Evolutionary conservation across 208 protist genomes (phyloP).

Genomic region (Crithidia brevicula): DNA sequence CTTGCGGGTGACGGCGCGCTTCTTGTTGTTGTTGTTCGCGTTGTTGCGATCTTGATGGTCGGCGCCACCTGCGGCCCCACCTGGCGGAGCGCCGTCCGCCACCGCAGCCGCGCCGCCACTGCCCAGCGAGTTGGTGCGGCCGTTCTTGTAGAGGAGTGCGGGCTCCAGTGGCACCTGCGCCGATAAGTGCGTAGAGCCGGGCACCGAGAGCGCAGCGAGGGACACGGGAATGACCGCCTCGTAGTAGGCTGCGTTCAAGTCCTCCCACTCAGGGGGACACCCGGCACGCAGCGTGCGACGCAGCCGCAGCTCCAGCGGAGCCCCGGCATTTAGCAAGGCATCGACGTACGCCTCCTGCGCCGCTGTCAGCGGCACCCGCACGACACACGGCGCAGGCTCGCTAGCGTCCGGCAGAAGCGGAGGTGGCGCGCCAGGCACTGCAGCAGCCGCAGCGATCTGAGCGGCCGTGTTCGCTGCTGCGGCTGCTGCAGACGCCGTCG

Average conservation of each 20-base stretch:
- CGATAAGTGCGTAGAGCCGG: conserved; percentile 54
- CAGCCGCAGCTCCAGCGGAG: conserved; percentile 64
- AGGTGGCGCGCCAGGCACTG: conserved; percentile 26
- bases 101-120: background rate
- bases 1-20: conserved; percentile 37
- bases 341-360: conserved; percentile 57
- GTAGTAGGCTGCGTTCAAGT: conserved; percentile 77
- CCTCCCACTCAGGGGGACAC: conserved; percentile 85
- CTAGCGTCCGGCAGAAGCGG: conserved; percentile 49
- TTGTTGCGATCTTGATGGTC: conserved; percentile 26
- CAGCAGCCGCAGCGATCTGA: conserved; percentile 3
- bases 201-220: conserved; percentile 56
- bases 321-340: conserved; percentile 40
- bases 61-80: background rate
- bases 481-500: background rate
- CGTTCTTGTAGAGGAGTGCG: conserved; percentile 7
- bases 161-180: conserved; percentile 52
- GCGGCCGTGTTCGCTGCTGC: conserved; percentile 1
- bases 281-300: conserved; percentile 63
- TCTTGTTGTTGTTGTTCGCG: conserved; percentile 30
- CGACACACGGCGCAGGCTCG: conserved; percentile 66
- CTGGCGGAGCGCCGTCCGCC: background rate
- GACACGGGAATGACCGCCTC: conserved; percentile 58
- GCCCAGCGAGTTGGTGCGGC: background rate
- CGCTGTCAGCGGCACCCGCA: conserved; percentile 72